phyloP scores from a whole-genome alignment of 257 asterid genomes.

The Solanum medicagineum region DNA sequence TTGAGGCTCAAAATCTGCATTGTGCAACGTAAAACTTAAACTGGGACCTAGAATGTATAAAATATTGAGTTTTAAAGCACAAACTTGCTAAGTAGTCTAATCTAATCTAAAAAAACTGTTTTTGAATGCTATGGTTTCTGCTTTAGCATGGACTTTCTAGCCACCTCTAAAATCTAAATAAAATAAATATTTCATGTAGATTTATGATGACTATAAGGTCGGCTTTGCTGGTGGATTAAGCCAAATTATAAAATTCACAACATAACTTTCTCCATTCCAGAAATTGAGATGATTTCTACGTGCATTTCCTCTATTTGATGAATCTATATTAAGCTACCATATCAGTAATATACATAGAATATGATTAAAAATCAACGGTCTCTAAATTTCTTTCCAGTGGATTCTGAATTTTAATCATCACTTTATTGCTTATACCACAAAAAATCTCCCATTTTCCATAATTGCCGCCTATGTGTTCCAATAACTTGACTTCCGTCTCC shows the following conservation, averaged over 20 bases:
- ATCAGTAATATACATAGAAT: neutral
- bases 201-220: neutral
- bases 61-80: too few relatives aligned
- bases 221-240: slow-evolving; percentile 22
- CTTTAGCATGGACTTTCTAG: too few relatives aligned
- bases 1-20: too few relatives aligned
- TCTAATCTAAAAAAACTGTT: too few relatives aligned
- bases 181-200: too few relatives aligned
- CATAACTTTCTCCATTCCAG: neutral
- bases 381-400: neutral
- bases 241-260: slow-evolving; percentile 9
- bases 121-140: too few relatives aligned
- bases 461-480: neutral
- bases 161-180: too few relatives aligned
- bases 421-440: neutral
- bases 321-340: neutral
- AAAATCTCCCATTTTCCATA: neutral
- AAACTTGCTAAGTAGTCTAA: too few relatives aligned
- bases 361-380: neutral
- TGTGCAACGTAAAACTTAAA: too few relatives aligned
- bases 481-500: too few relatives aligned
- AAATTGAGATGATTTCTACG: neutral
- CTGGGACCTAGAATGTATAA: too few relatives aligned
- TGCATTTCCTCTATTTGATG: neutral
- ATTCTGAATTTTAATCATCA: neutral